Evolutionary conservation across 106 monocot species (phyloP), one percentile per base, ranked within the genome.

Genomic region (Alisma plantagoaquatica): DNA sequence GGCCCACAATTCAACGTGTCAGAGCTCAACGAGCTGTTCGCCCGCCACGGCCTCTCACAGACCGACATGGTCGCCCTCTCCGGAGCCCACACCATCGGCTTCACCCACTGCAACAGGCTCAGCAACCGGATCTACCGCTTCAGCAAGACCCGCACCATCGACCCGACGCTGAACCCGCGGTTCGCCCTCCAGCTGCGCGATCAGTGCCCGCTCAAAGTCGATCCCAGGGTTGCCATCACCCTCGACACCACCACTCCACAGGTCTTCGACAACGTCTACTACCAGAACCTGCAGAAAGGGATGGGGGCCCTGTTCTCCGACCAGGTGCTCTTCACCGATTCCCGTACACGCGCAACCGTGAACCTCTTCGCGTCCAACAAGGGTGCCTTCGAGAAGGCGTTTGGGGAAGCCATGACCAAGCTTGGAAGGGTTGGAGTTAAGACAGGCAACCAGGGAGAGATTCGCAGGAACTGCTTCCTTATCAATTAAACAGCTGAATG

Each of bases 241-340:
- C 29, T 72, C 23, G 73, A 73, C 33, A 27, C 65, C 1, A 12
- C 17, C 3, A 73, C 73, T 0, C 65, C 73, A 10, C 20, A 16
- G n/a, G 22, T 18, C 3, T 81, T 87, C 46, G 87, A 87, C 68
- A 87, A 87, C 53, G 64, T 30, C 17, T 81, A 87, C 64, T 87
- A 64, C 72, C 45, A 75, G 65, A 78, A 77, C 61, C 75, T 87
- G 24, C 67, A 72, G 25, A 47, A 24, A 3, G 61, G 70, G 29
- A 71, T 43, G 75, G 81, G 87, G 7, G 57, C 81, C n/a, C 51
- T 87, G 31, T 46, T 65, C 19, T 81, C 87, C 12, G 87, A 87
- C 57, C 69, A 81, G 59, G 68, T 78, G 3, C 57, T 87, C 3
- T 75, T 64, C 51, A 44, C 68, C 24, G 81, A 87, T 59, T 21